These are phyloP conservation scores for Lathyrus tuberosus DNA, from an alignment of 306 rosid species.

Conservation along the genomic window DNA sequence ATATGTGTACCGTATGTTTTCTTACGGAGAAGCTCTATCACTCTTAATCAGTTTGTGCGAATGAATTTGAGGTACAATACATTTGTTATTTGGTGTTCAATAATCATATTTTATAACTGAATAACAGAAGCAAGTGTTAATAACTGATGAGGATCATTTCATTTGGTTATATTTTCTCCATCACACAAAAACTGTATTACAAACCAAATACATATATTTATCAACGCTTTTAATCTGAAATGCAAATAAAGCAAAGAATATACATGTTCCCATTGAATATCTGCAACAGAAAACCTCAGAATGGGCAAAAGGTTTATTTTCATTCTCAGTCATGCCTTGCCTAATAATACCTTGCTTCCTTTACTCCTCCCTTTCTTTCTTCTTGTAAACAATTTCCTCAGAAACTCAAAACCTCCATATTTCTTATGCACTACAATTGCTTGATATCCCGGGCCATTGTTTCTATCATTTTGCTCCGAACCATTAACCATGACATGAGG, in stretches of 20 bases:
- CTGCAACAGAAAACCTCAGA: constrained; percentile 36
- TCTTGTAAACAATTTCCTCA: constrained; percentile 61
- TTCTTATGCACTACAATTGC: constrained; percentile 58
- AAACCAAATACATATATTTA: constrained; percentile 24
- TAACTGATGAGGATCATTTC: neutral
- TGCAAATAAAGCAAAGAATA: constrained; percentile 31
- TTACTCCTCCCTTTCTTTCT: constrained; percentile 56
- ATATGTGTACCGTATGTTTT: too few relatives aligned
- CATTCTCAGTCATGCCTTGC: constrained; percentile 41
- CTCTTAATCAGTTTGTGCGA: too few relatives aligned
- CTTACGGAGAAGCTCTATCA: too few relatives aligned
- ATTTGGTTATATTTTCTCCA: neutral
- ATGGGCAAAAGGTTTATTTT: constrained; percentile 4
- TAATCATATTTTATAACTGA: neutral
- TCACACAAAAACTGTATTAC: neutral
- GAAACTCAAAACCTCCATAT: constrained; percentile 60
- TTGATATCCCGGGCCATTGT: constrained; percentile 39
- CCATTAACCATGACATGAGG: constrained; percentile 28
- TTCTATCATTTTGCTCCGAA: constrained; percentile 41
- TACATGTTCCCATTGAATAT: constrained; percentile 42
- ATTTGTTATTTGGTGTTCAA: neutral
- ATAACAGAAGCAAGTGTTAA: too few relatives aligned
- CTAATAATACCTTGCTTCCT: constrained; percentile 38
- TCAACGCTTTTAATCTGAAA: constrained; percentile 30
- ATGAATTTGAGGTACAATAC: neutral